Base-by-base conservation (phyloP, 2,329 filamentous ascomycete genomes). In the Aspergillus sergii region DNA sequence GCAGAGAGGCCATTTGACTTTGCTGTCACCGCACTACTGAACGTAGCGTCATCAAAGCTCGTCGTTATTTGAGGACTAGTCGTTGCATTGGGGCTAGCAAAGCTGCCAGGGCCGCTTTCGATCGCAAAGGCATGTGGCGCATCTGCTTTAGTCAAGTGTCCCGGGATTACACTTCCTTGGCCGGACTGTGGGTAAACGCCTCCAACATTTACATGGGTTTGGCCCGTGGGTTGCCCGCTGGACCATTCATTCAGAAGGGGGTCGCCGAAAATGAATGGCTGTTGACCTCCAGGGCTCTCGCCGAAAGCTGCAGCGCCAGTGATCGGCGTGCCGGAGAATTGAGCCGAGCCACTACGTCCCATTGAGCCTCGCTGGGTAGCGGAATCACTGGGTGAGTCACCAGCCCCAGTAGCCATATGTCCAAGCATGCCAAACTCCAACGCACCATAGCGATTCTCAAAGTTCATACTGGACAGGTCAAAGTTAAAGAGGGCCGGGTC, bases 401-500 rank as follows among this genome's bases (percentile, higher is more conserved):
- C 91, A 16, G 92, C 91, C 16, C 91, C 91, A n/a, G 91, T 93
- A 64, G 92, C 93, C 91, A 99, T 96, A 76, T 98, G 94, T 32
- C 93, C 93, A 0, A 99, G 86, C 87, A 98, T 97, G 59, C 93
- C 91, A 76, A 98, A 97, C 77, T 98, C 95, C 77, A 97, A 85
- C 21, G 94, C 94, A 64, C 94, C 94, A 74, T 98, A 99, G 68
- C 96, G 93, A 75, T 95, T 98, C 61, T 93, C 94, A 77, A 98
- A 99, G 76, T 95, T 95, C 75, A 97, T 86, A 63, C 93, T 93
- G 60, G 96, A 93, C 12, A 97, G 87, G 76, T 98, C 94, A 77
- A 98, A 97, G 76, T 97, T 97, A 85, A 96, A 97, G 60, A 97
- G 81, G 0, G 93, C 91, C 4, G 94, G 93, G 75, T 98, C 95